Base-by-base conservation (phyloP, 139 green algal genomes). In the Microglena sp. region DNA sequence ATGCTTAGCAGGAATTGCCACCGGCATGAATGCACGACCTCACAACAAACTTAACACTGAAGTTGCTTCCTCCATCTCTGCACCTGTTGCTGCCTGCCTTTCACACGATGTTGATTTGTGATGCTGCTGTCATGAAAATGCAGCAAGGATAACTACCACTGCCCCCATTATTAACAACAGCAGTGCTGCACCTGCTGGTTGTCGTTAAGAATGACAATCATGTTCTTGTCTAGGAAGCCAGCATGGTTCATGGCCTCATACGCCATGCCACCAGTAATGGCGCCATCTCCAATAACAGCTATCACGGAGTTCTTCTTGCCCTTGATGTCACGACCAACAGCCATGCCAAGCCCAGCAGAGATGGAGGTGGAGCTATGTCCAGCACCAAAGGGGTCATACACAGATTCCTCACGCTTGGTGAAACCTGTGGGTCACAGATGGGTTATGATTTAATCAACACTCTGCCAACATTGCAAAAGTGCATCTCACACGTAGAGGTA, bases 241-340 rank as follows among this genome's bases (percentile, higher is more conserved):
- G 93, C 94, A 69, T 98, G 94, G 84, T 99, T 99, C 92, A 99
- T 97, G 29, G 94, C 94, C 81, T 99, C 94, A 33, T 99, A 99
- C 0, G 94, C 91, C 91, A 97, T 97, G 56, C 94, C 94, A 6
- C 92, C 94, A 0, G 94, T 99, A 73, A 99, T 98, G n/a, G 92
- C 92, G 2, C 94, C 94, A 62, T 99, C 94, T 5, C 94, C 94
- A 69, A 99, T 99, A 21, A 99, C 83, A 0, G 89, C 78, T 21
- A 97, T 85, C 11, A 92, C 87, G 21, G 64, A 69, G 72, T 92
- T 92, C 33, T 88, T 84, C 53, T 69, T 74, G 50, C 60, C 60
- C 68, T 74, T 68, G 32, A 93, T 75, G 73, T 99, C 93, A 2
- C 90, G 76, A 3, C 83, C 93, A 0, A 96, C 93, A 11, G 93